phyloP scores from a whole-genome alignment of 371 early-diverging fungal genomes.

The Rhizopus sp. region DNA sequence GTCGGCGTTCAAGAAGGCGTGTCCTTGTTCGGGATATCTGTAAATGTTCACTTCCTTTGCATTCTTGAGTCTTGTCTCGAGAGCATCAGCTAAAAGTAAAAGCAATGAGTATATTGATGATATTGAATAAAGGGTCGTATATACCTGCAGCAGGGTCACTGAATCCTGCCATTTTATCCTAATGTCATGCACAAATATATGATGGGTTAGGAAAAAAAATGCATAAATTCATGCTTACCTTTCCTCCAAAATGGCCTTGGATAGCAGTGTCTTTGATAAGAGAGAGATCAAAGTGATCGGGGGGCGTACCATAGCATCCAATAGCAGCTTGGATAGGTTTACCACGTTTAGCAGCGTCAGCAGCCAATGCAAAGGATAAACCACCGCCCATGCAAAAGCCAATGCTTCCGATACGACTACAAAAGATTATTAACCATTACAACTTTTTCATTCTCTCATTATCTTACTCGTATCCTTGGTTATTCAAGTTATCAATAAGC shows the following conservation, averaged over 20 bases:
- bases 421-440: not conserved
- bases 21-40: conserved; percentile 45
- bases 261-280: conserved; percentile 43
- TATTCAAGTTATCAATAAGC: conserved; percentile 31
- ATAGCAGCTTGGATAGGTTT: conserved; percentile 45
- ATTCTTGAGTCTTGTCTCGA: conserved; percentile 24
- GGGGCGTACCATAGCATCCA: conserved; percentile 57
- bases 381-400: conserved; percentile 66
- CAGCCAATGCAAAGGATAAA: conserved; percentile 47
- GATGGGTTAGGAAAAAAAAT: no score
- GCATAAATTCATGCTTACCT: conserved; percentile 14
- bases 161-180: conserved; percentile 47
- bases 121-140: not conserved
- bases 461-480: conserved; percentile 30
- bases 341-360: conserved; percentile 25
- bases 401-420: conserved; percentile 42
- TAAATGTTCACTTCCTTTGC: conserved; percentile 37
- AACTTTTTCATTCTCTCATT: not conserved
- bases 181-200: no score
- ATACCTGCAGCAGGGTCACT: conserved; percentile 45
- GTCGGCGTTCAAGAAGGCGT: conserved; percentile 59
- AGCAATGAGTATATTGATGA: conserved; percentile 10
- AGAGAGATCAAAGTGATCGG: conserved; percentile 41
- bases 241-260: conserved; percentile 57
- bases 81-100: conserved; percentile 20